These are phyloP conservation scores for Fomitiporia mediterranea DNA, from an alignment of 1,284 basidiomycete genomes.

Conservation along the genomic window DNA sequence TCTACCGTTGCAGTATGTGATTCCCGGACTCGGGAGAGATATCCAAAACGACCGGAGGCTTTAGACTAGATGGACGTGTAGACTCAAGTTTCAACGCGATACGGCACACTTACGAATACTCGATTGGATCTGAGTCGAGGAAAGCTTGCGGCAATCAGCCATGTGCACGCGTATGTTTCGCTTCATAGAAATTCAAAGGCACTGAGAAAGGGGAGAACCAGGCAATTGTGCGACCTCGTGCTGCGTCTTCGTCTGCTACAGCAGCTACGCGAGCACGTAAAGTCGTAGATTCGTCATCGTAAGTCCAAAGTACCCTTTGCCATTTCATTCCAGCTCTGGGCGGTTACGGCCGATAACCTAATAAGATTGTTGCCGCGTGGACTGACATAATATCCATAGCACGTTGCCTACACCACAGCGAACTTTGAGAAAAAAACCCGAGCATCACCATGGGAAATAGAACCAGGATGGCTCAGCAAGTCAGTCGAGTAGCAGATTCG, in stretches of 20 bases:
- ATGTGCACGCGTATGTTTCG: background rate
- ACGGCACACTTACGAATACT: background rate
- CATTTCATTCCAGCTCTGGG: background rate
- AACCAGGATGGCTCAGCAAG: background rate
- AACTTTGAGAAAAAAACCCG: conserved; percentile 1
- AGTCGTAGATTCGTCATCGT: too few relatives aligned
- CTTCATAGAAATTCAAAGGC: background rate
- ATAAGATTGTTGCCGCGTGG: conserved; percentile 13
- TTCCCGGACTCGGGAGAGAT: background rate
- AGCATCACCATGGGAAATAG: background rate
- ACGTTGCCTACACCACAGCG: conserved; percentile 1
- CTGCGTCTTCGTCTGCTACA: too few relatives aligned
- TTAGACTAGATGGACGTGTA: background rate
- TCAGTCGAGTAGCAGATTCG: too few relatives aligned
- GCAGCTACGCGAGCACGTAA: too few relatives aligned
- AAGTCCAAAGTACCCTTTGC: background rate
- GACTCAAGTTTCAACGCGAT: background rate
- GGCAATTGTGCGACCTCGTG: too few relatives aligned
- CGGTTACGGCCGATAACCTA: conserved; percentile 9
- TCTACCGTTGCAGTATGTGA: conserved; percentile 1
- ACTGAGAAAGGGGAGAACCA: background rate
- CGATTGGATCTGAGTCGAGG: conserved; percentile 4
- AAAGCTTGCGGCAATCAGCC: background rate
- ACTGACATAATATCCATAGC: background rate
- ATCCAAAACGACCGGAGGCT: conserved; percentile 7